Base-by-base conservation (phyloP, 2,329 filamentous ascomycete genomes). In the Geoglossum cookeanum region DNA sequence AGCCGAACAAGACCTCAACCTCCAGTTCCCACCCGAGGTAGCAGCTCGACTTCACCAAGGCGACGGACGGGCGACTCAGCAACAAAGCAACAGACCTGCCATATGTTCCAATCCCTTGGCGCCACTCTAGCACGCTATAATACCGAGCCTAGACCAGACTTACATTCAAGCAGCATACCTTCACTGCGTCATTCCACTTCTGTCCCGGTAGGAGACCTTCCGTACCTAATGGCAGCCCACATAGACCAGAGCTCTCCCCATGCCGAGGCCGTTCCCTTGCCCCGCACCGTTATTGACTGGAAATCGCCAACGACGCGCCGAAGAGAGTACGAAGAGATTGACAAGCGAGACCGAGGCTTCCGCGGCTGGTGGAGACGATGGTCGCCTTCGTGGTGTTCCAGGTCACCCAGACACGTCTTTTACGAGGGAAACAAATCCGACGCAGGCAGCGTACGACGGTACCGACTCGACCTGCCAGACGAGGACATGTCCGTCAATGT, bases 261-360 rank as follows among this genome's bases (percentile, higher is more conserved):
- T 22, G n/a, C 49, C 9, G 30, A n/a, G 7, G 33, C 15, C 11
- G 49, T 53, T 4, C 9, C 22, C 22, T 8, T 55, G 17, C 54
- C 54, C n/a, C 33, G 37, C n/a, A 55, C 54, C 2, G 54, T 55
- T 8, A 55, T 55, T 13, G 37, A 55, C 44, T 55, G 54, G 54
- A 55, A 55, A 39, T 55, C 54, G n/a, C 54, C 54, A 22, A 55
- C 37, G 29, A 45, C 54, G 9, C 54, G 54, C n/a, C 22, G 54
- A 45, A 35, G 54, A 13, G 54, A 55, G n/a, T 55, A 55, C 30
- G 54, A 35, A 15, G 44, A 55, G 30, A 55, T 55, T 8, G 54
- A 55, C 33, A 55, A 13, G 35, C 22, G 37, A 8, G 9, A 45
- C 4, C 54, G 54, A 22, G 54, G 54, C 29, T 3, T 55, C 11